Conservation (phyloP, 2,329 filamentous ascomycete species). For the Neocatenulostroma microsporum region DNA sequence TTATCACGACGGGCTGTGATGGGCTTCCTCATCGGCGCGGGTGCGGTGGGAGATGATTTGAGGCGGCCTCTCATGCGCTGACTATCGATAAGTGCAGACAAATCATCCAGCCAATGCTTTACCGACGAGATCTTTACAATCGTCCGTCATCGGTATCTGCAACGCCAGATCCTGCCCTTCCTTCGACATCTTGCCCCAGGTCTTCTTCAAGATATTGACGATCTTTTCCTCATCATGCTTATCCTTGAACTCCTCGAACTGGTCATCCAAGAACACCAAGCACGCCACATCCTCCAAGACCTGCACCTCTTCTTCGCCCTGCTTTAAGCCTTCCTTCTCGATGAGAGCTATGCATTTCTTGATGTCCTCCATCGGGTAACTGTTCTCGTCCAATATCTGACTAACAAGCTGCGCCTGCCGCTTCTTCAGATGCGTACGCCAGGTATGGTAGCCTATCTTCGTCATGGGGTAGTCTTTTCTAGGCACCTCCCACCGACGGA, state of each 20-base stretch:
- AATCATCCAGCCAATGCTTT: slow-evolving; percentile 4
- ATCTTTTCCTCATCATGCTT: slow-evolving; percentile 71
- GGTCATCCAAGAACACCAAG: slow-evolving; percentile 78
- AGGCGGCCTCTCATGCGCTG: too few relatives aligned
- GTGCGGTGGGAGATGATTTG: too few relatives aligned
- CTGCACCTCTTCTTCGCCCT: slow-evolving; percentile 59
- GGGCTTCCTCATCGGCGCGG: too few relatives aligned
- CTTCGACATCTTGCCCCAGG: slow-evolving; percentile 67
- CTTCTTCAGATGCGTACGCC: slow-evolving; percentile 67
- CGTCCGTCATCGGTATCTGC: slow-evolving; percentile 55
- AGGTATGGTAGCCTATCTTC: slow-evolving; percentile 67
- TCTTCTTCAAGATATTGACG: slow-evolving; percentile 61
- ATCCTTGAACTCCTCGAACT: slow-evolving; percentile 72
- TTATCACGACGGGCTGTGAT: too few relatives aligned
- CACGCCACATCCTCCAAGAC: slow-evolving; percentile 78
- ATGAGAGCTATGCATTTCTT: slow-evolving; percentile 62
- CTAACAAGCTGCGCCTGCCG: slow-evolving; percentile 57
- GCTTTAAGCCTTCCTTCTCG: slow-evolving; percentile 65
- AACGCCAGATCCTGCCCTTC: slow-evolving; percentile 57
- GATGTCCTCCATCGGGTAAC: slow-evolving; percentile 48
- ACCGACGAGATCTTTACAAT: slow-evolving; percentile 52
- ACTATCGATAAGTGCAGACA: too few relatives aligned
- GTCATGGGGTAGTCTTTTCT: slow-evolving; percentile 66
- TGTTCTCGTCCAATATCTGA: slow-evolving; percentile 46
- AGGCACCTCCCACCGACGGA: slow-evolving; percentile 77